phyloP scores from a whole-genome alignment of 2,329 filamentous ascomycete species.

The Fusarium xylarioides region DNA sequence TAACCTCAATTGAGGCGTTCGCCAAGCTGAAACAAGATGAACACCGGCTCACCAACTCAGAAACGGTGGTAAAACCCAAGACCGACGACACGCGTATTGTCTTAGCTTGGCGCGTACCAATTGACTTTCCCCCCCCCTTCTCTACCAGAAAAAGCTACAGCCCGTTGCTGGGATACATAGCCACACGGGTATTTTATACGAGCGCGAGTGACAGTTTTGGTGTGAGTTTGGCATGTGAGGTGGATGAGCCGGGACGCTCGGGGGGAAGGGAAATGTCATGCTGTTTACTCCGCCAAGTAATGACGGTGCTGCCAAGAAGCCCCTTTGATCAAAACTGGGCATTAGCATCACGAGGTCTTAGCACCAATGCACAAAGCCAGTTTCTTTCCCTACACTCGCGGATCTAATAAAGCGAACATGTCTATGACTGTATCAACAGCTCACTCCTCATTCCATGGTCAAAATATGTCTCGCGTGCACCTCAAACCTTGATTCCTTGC shows the following conservation, averaged over 20 bases:
- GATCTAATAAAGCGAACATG: background rate
- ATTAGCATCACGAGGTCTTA: slow-evolving; percentile 13
- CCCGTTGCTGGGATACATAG: slow-evolving; percentile 3
- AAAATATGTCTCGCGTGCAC: background rate
- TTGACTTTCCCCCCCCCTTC: background rate
- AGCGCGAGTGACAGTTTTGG: background rate
- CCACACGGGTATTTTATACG: background rate
- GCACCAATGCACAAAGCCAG: slow-evolving; percentile 10
- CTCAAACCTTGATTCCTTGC: slow-evolving; percentile 4
- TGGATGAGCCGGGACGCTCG: slow-evolving; percentile 10
- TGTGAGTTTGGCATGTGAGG: background rate
- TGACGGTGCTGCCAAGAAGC: slow-evolving; percentile 26
- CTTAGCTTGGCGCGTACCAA: slow-evolving; percentile 3
- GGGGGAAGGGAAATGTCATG: background rate
- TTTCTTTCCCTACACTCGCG: background rate
- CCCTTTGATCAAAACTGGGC: slow-evolving; percentile 28
- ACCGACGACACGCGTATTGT: slow-evolving; percentile 16
- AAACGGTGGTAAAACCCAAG: slow-evolving; percentile 12
- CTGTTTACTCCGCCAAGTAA: slow-evolving; percentile 19
- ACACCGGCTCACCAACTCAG: background rate
- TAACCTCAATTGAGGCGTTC: background rate
- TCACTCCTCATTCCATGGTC: background rate
- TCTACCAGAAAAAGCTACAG: background rate
- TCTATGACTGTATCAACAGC: background rate
- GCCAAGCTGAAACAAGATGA: slow-evolving; percentile 15